Evolutionary conservation across 495 filamentous ascomycete species (phyloP), one percentile per base, ranked within the genome.

Genomic region (Niebla homalea): DNA sequence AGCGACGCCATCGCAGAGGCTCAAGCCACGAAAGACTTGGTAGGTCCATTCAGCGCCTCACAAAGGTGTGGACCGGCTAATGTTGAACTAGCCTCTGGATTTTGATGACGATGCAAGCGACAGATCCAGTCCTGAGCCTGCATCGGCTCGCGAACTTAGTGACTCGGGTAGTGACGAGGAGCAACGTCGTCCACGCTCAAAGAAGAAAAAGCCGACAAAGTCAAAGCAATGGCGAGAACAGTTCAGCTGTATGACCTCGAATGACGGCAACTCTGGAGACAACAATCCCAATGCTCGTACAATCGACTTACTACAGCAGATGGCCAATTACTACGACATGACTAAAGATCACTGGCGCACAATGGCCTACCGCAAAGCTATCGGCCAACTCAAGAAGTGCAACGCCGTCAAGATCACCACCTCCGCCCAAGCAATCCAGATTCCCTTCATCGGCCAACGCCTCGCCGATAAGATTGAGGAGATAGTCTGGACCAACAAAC

Each of bases 401-500:
- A 86, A 94, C 51, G 59, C 65, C 0, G 68, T 64, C 48, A 83
- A 78, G 57, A 80, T 96, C 51, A 66, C 59, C 10, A 87, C 81
- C 12, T 75, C 73, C 42, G 69, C 79, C 25, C 75, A 94, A 64
- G 92, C 92, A 0, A 64, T 68, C 18, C 57, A 62, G 6, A 74
- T 96, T 3, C 78, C 82, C 1, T 76, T 76, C 48, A 83, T 98
- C 54, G 92, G 92, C 26, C 48, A 67, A 7, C 76, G 87, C 11
- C 63, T 98, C 15, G 92, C 92, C 0, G 70, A 73, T 37, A 96
- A 96, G 58, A 95, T 98, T 49, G 84, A 93, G 58, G 92, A 98
- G 60, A 95, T 96, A 43, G 87, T 77, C 5, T 62, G 65, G 47
- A 96, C 90, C 0, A 78, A 89, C 59, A 70, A 70, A 14, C 77